Base-by-base conservation (phyloP, 1,284 basidiomycete species). In the Microbotryum intermedium region DNA sequence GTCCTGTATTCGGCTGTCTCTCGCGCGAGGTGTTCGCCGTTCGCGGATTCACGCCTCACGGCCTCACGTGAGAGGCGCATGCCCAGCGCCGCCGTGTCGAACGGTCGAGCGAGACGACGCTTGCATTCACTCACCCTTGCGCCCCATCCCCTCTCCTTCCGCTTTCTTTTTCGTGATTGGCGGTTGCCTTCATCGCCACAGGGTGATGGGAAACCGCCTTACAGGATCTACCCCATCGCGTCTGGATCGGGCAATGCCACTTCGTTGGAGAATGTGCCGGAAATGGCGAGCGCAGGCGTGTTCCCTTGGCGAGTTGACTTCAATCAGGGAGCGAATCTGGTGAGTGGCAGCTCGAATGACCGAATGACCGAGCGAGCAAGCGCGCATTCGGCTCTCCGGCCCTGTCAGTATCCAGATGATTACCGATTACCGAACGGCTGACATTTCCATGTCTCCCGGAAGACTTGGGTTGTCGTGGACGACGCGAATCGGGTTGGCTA, bases 181-280 rank as follows among this genome's bases (percentile, higher is more conserved):
- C 13, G 53, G 58, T 43, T 56, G 8, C 47, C 55, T 0, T 39
- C 53, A 6, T 52, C 48, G 20, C 47, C 6, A n/a, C 48, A 60
- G 56, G 62, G 62, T 10, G 59, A 64, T 25, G 62, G 62, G 1
- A 29, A 10, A 6, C 28, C 62, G 21, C 62, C 62, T 8, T 64
- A 61, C 57, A 21, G 42, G 21, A 39, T 64, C 53, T 18, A 50
- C 6, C 42, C 59, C n/a, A 49, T 61, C 8, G 50, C 59, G 1
- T 56, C 57, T 6, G 60, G 56, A 13, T 34, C 58, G 3, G 28
- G 42, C 3, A 53, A 26, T 20, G 56, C 53, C 21, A 56, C 50
- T 2, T 25, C 51, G 5, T 51, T 64, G 9, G 62, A 64, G 26
- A 30, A 30, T 18, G 43, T 64, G 10, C 62, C 62, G 6, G 9